phyloP scores from a whole-genome alignment of 495 filamentous ascomycete species.

The Podospora pseudopauciseta region DNA sequence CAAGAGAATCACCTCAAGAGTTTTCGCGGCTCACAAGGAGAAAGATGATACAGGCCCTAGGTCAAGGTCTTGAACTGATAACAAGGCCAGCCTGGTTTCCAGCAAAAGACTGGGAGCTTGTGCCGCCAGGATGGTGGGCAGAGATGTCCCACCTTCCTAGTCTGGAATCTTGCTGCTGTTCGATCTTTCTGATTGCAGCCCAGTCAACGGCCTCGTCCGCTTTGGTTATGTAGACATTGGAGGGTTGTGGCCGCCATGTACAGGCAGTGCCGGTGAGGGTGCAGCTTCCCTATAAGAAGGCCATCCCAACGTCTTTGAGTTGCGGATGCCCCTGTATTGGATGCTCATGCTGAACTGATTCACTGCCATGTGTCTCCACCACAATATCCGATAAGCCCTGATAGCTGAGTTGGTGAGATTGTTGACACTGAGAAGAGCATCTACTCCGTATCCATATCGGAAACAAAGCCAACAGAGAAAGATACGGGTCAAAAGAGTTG shows the following conservation, averaged over 20 bases:
- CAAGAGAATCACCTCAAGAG: not conserved
- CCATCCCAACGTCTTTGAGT: not conserved
- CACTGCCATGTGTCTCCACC: not conserved
- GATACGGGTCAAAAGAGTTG: not conserved
- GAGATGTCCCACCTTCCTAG: slow-evolving; percentile 9
- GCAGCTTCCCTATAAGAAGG: not conserved
- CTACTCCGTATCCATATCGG: not conserved
- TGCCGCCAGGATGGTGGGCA: not conserved
- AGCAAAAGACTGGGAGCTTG: not conserved
- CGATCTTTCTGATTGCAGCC: not conserved
- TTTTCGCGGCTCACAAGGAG: not conserved
- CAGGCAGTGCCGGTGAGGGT: not conserved
- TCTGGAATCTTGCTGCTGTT: not conserved
- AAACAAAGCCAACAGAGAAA: not conserved
- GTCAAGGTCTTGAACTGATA: not conserved
- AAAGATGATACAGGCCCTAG: not conserved
- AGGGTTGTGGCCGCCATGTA: not conserved
- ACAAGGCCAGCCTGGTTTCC: not conserved
- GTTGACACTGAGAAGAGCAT: not conserved
- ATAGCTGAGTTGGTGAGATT: no score
- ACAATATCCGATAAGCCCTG: not conserved
- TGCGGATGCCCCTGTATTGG: not conserved
- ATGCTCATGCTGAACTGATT: not conserved
- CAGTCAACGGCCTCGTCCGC: not conserved
- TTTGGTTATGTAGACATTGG: not conserved